Evolutionary conservation across 2,329 filamentous ascomycete species (phyloP), one percentile per base, ranked within the genome.

Genomic region (Colletotrichum agaves): DNA sequence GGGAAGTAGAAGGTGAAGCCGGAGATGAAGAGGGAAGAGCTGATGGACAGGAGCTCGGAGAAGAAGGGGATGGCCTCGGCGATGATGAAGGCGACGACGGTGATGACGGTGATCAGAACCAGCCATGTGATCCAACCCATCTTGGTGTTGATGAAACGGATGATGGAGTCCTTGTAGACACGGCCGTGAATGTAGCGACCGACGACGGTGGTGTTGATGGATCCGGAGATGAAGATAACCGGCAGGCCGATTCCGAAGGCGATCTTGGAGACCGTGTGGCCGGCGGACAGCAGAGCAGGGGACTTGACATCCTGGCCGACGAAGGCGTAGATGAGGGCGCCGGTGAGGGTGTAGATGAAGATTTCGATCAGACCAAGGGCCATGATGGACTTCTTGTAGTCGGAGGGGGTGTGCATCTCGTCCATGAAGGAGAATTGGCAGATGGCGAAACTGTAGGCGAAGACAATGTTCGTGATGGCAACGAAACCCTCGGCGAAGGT

Each of bases 21-120:
- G 6, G 39, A 80, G 72, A 86, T 78, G 74, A 86, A 85, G 33
- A 86, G 80, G 2, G 83, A 79, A 2, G 83, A 85, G 53, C 76
- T 81, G 73, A 86, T 83, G 63, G 82, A 81, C n/a, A 94, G 79
- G 49, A 94, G 80, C 56, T 90, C 83, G 69, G 87, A 87, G 80
- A 94, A 94, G 75, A 90, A 89, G 3, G 92, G 92, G 49, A 94
- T 90, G 0, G 89, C 87, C 74, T 91, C 88, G 13, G 91, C 91
- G 71, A 94, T 89, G 71, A 93, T 76, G 85, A 89, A 94, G 4
- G 89, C 89, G 12, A 91, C 60, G 11, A 90, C 58, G 80, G 91
- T 93, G 47, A 90, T 76, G 53, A 76, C 71, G 1, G 83, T 77
- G 31, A 88, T 85, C 11, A 93, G 86, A 3, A 66, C 79, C 13